A percentile compares a stretch with the other conserved stretches of the same genome.
Evolutionary conservation across 106 monocot genomes (phyloP).

Genomic region (Dendrobium catenatum): DNA sequence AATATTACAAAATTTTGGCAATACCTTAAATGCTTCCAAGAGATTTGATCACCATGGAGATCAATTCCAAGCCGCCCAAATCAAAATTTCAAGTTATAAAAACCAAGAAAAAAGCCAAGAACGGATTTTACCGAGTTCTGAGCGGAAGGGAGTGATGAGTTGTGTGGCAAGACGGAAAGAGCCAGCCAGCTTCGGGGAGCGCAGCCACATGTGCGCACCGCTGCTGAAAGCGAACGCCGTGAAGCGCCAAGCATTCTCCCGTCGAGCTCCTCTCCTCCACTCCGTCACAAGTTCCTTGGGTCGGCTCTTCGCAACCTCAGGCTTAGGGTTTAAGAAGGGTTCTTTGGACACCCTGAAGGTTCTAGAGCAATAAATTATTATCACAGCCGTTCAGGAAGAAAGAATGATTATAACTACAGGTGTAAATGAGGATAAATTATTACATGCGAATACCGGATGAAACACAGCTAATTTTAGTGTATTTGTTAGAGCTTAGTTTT

Average conservation of each 20-base stretch:
- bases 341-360: not conserved
- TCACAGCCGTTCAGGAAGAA: no score
- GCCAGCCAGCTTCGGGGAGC: conserved; percentile 12
- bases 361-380: not conserved
- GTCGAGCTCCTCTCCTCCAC: not conserved
- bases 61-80: no score
- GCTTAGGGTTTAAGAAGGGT: conserved; percentile 4
- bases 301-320: not conserved
- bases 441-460: no score
- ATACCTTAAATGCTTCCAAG: not conserved
- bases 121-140: conserved; percentile 8
- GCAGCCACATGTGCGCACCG: conserved; percentile 14
- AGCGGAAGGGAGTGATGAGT: not conserved
- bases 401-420: no score
- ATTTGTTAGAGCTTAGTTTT: no score
- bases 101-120: not conserved
- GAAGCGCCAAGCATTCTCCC: conserved; percentile 53
- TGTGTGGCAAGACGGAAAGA: conserved; percentile 4
- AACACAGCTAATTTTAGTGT: no score
- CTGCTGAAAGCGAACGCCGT: conserved; percentile 44
- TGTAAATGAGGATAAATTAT: no score
- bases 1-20: not conserved
- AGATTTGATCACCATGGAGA: no score
- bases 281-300: not conserved
- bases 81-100: not conserved